Evolutionary conservation across 805 yeast species (phyloP).

Genomic region (Starmerella roubikii): DNA sequence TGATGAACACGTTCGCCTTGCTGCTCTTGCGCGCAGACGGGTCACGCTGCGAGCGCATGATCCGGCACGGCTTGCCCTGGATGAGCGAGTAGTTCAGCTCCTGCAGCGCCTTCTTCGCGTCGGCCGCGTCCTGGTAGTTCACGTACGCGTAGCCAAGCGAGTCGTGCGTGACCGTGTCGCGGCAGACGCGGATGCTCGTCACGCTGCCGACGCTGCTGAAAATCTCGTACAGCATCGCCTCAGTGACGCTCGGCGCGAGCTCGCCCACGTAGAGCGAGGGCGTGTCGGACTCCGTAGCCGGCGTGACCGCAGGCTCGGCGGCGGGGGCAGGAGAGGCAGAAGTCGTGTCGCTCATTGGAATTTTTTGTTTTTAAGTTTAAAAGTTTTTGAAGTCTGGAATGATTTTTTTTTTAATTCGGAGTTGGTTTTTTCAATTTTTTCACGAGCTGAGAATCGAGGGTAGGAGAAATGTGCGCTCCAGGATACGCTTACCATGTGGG

Average conservation of each 20-base stretch:
- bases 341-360: constrained; percentile 15
- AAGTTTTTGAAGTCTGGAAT: background rate
- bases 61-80: constrained; percentile 94
- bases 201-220: constrained; percentile 93
- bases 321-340: constrained; percentile 5
- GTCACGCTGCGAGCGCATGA: constrained; percentile 99
- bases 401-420: constrained; percentile 2
- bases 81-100: constrained; percentile 87
- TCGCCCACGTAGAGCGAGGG: constrained; percentile 90
- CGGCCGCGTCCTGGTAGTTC: constrained; percentile 77
- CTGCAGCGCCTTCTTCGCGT: constrained; percentile 88
- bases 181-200: constrained; percentile 93
- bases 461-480: too few relatives aligned
- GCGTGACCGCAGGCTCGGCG: constrained; percentile 13
- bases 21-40: constrained; percentile 91
- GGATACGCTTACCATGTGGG: too few relatives aligned
- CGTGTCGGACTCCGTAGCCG: constrained; percentile 19
- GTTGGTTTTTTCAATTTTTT: background rate
- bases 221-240: constrained; percentile 86
- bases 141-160: constrained; percentile 98
- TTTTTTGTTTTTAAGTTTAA: constrained; percentile 6
- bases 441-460: background rate
- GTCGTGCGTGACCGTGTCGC: constrained; percentile 93
- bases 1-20: constrained; percentile 92
- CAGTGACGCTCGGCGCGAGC: constrained; percentile 81